Percentiles rank a stretch among this genome's conserved stretches.
phyloP scores from a whole-genome alignment of 306 rosid species.

The Citrullus amarus region DNA sequence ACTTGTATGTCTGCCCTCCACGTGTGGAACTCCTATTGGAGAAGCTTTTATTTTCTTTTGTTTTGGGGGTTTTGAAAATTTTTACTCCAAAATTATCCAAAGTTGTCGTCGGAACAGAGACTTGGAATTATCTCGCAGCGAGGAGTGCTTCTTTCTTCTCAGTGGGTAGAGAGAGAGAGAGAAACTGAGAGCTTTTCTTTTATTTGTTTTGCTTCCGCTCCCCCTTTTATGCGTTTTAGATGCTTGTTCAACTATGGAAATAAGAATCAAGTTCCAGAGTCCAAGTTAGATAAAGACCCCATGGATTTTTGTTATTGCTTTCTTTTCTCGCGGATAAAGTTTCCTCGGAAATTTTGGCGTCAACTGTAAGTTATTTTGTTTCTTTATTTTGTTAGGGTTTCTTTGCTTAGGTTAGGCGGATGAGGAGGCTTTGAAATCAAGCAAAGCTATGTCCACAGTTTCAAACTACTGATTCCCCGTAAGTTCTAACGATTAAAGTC shows the following conservation, averaged over 20 bases:
- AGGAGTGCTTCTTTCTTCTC: conserved; percentile 13
- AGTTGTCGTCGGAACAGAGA: conserved; percentile 35
- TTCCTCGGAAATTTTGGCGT: conserved; percentile 22
- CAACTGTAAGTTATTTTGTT: conserved; percentile 25
- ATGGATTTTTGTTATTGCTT: conserved; percentile 6
- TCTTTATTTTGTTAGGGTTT: conserved; percentile 5
- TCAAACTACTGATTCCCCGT: conserved; percentile 12
- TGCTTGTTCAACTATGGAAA: background rate
- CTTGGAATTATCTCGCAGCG: conserved; percentile 27
- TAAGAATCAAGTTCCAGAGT: conserved; percentile 10
- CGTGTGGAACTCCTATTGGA: conserved; percentile 20
- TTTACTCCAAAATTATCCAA: conserved; percentile 8
- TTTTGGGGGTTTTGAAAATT: background rate
- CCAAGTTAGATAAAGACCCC: conserved; percentile 12
- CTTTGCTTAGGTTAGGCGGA: conserved; percentile 26
- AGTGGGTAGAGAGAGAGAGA: conserved; percentile 21
- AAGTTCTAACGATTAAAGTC: background rate
- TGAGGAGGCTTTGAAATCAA: conserved; percentile 46
- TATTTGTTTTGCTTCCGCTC: background rate
- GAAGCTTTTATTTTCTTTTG: background rate
- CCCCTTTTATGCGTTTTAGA: background rate
- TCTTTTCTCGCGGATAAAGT: conserved; percentile 12
- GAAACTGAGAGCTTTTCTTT: background rate
- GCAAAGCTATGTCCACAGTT: conserved; percentile 26
- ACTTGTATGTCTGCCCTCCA: conserved; percentile 18